A percentile compares a stretch with the other conserved stretches of the same genome.
These are phyloP conservation scores for Arabis hirsuta DNA, from an alignment of 345 rosid genomes.

Conservation along the genomic window DNA sequence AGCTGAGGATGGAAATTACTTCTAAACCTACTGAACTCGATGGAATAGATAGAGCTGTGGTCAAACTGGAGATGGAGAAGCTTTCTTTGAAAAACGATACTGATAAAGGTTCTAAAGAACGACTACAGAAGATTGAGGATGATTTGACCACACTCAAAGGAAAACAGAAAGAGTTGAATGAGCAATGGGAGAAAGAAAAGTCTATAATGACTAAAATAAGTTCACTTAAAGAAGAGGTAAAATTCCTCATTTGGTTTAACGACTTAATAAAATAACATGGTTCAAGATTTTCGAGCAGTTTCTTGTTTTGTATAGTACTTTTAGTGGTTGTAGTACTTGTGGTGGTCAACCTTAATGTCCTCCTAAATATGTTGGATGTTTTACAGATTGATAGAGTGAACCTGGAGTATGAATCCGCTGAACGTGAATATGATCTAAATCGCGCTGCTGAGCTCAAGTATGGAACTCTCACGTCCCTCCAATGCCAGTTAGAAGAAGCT, in stretches of 20 bases:
- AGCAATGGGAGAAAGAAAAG: slow-evolving; percentile 83
- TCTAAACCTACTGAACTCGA: slow-evolving; percentile 95
- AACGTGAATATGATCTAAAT: slow-evolving; percentile 82
- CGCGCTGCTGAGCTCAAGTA: slow-evolving; percentile 95
- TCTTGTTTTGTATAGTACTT: not conserved
- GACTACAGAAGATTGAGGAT: slow-evolving; percentile 76
- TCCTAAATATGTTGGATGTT: slow-evolving; percentile 19
- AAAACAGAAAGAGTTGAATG: slow-evolving; percentile 74
- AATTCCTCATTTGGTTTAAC: not conserved
- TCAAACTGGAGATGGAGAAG: slow-evolving; percentile 97
- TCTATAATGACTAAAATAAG: slow-evolving; percentile 47
- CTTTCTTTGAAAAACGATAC: slow-evolving; percentile 82
- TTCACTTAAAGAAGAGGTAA: slow-evolving; percentile 91
- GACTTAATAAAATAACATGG: not conserved
- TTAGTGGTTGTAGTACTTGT: slow-evolving; percentile 8
- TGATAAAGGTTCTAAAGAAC: slow-evolving; percentile 85
- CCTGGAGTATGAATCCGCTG: slow-evolving; percentile 93
- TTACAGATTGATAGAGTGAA: slow-evolving; percentile 88
- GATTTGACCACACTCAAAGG: slow-evolving; percentile 66
- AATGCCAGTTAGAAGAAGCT: slow-evolving; percentile 84
- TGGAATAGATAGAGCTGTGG: slow-evolving; percentile 81
- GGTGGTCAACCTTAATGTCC: not conserved
- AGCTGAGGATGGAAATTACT: slow-evolving; percentile 97
- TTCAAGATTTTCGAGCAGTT: not conserved
- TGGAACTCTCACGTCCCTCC: slow-evolving; percentile 89